These are phyloP conservation scores for Saussurea involucrata DNA, from an alignment of 129 eudicot genomes.

Conservation along the genomic window DNA sequence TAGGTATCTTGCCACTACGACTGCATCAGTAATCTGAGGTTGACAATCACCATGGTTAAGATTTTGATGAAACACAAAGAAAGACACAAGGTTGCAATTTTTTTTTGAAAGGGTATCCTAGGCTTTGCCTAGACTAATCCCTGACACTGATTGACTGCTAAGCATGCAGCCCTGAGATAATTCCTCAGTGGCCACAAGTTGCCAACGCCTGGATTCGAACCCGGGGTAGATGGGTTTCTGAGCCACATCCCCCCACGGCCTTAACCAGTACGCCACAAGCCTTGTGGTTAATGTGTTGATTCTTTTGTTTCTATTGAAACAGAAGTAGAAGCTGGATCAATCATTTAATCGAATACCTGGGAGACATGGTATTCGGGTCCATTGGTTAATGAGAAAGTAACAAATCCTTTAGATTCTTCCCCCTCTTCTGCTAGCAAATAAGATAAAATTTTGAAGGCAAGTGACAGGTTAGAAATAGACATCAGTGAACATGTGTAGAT, in stretches of 20 bases:
- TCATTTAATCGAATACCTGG: slow-evolving; percentile 55
- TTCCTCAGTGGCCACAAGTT: too few relatives aligned
- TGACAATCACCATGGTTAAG: slow-evolving; percentile 1
- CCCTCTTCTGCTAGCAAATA: slow-evolving; percentile 43
- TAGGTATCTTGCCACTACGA: slow-evolving; percentile 75
- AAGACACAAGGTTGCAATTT: neutral
- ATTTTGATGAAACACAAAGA: slow-evolving; percentile 1
- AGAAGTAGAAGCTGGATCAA: neutral
- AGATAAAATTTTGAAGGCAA: slow-evolving; percentile 6
- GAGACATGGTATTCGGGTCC: slow-evolving; percentile 98
- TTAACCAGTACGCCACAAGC: too few relatives aligned
- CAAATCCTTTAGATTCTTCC: slow-evolving; percentile 65
- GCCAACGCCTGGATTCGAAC: neutral
- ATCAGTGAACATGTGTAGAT: neutral
- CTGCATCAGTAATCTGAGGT: slow-evolving; percentile 88
- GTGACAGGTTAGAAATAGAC: neutral
- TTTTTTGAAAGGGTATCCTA: too few relatives aligned
- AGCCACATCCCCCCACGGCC: too few relatives aligned
- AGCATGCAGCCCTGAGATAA: too few relatives aligned
- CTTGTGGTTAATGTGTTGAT: too few relatives aligned
- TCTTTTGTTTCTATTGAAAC: too few relatives aligned
- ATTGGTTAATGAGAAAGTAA: slow-evolving; percentile 87
- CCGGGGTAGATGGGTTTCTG: too few relatives aligned
- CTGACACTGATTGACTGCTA: too few relatives aligned
- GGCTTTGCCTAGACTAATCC: too few relatives aligned